phyloP scores from a whole-genome alignment of 768 basidiomycete species.

The Lentinula guzmanii region DNA sequence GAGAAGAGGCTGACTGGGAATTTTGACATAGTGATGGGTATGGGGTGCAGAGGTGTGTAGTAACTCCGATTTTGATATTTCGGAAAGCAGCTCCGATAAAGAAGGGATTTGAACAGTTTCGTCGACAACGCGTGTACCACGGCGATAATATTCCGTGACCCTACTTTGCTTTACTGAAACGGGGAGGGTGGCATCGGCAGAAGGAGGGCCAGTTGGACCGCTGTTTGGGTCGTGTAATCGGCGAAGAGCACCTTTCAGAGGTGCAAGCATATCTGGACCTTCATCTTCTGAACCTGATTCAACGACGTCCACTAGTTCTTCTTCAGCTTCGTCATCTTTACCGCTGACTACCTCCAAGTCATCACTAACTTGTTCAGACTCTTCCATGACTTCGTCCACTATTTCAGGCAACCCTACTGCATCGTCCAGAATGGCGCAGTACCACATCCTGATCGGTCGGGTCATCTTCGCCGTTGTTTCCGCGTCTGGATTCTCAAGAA shows the following conservation, averaged over 20 bases:
- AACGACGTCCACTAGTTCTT: slow-evolving; percentile 65
- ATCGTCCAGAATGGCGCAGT: slow-evolving; percentile 63
- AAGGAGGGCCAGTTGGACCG: slow-evolving; percentile 25
- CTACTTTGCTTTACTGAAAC: slow-evolving; percentile 12
- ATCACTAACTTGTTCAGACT: slow-evolving; percentile 17
- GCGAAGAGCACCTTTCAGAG: slow-evolving; percentile 60
- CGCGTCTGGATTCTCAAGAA: slow-evolving; percentile 72
- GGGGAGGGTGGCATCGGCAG: slow-evolving; percentile 22
- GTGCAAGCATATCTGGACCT: slow-evolving; percentile 53
- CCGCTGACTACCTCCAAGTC: slow-evolving; percentile 3
- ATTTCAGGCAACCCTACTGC: slow-evolving; percentile 52
- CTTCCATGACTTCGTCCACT: slow-evolving; percentile 4
- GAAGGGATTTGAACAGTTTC: slow-evolving; percentile 51
- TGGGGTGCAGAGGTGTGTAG: neutral
- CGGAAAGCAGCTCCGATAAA: slow-evolving; percentile 42
- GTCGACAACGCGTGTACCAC: slow-evolving; percentile 57
- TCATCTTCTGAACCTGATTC: slow-evolving; percentile 53
- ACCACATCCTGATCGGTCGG: slow-evolving; percentile 56
- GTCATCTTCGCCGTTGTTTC: slow-evolving; percentile 63
- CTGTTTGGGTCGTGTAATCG: slow-evolving; percentile 43
- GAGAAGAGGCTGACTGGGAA: slow-evolving; percentile 36
- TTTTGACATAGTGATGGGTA: slow-evolving; percentile 9
- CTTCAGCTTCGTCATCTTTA: slow-evolving; percentile 41
- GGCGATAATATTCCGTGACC: slow-evolving; percentile 28
- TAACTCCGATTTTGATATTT: slow-evolving; percentile 21